Evolutionary conservation across 208 protist species (phyloP).

Genomic region (Phytomonas sp.): DNA sequence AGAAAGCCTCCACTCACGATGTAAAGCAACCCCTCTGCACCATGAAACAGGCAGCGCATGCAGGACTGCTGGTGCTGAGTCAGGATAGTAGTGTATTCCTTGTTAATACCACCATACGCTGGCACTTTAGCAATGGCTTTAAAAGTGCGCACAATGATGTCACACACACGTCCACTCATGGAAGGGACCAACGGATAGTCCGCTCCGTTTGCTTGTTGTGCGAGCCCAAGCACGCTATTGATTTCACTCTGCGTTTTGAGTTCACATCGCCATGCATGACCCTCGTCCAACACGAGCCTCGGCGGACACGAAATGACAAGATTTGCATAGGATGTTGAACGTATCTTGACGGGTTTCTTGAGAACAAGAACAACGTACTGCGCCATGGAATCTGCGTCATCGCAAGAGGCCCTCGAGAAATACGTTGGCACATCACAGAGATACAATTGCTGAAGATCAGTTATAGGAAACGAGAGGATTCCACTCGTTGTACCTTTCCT

Average conservation of each 20-base stretch:
- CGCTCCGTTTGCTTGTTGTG: conserved; percentile 17
- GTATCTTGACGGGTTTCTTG: conserved; percentile 58
- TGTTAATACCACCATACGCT: conserved; percentile 69
- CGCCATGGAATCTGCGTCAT: conserved; percentile 23
- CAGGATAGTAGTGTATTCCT: conserved; percentile 60
- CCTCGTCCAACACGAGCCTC: conserved; percentile 45
- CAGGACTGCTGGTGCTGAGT: conserved; percentile 41
- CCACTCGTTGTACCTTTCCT: conserved; percentile 33
- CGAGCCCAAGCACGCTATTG: conserved; percentile 22
- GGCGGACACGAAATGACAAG: conserved; percentile 75
- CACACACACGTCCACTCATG: conserved; percentile 74
- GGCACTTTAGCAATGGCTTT: conserved; percentile 70
- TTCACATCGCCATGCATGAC: conserved; percentile 69
- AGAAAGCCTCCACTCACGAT: conserved; percentile 65
- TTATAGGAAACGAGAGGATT: conserved; percentile 45
- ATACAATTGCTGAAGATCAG: conserved; percentile 63
- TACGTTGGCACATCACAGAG: conserved; percentile 70
- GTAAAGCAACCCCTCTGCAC: conserved; percentile 68
- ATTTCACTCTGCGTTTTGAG: conserved; percentile 76
- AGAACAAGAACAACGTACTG: conserved; percentile 82
- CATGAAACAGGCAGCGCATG: conserved; percentile 66
- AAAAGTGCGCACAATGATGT: conserved; percentile 73
- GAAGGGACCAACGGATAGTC: conserved; percentile 43
- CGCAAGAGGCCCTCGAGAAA: conserved; percentile 22
- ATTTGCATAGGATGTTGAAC: conserved; percentile 68